Percentiles rank a stretch among this genome's conserved stretches.
phyloP scores from a whole-genome alignment of 352 stramenopile genomes.

The Lagenidium sp. region DNA sequence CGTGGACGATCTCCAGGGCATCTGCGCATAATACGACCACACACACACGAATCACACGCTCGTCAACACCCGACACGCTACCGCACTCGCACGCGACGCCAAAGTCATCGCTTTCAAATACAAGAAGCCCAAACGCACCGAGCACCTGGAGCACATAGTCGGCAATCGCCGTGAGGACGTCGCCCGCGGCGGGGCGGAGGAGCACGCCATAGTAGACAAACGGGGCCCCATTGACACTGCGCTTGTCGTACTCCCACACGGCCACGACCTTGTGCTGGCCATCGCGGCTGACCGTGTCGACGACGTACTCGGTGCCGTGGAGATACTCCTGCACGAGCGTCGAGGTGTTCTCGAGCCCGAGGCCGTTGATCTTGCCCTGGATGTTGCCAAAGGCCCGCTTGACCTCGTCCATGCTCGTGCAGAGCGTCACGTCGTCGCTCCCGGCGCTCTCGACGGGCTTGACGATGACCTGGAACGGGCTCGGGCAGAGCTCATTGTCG shows the following conservation, averaged over 20 bases:
- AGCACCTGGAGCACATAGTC: constrained; percentile 69
- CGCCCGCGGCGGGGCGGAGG: constrained; percentile 39
- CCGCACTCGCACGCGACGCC: neutral
- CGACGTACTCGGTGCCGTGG: constrained; percentile 91
- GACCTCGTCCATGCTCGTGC: constrained; percentile 85
- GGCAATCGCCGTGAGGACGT: constrained; percentile 32
- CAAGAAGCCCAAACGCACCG: too few species aligned
- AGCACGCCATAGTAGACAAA: constrained; percentile 94
- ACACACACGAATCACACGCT: neutral
- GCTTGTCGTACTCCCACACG: constrained; percentile 97
- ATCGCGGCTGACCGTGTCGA: constrained; percentile 93
- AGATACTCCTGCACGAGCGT: constrained; percentile 95
- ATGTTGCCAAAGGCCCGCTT: constrained; percentile 87
- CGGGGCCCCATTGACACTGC: constrained; percentile 83
- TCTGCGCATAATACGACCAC: constrained; percentile 21
- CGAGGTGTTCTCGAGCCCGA: constrained; percentile 80
- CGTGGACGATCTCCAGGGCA: constrained; percentile 74
- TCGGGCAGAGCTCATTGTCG: constrained; percentile 32
- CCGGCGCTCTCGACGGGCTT: constrained; percentile 93
- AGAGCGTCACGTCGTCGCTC: constrained; percentile 92
- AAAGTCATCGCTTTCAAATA: too few species aligned
- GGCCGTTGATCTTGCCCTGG: constrained; percentile 84
- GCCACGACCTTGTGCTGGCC: constrained; percentile 93
- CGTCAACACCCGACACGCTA: neutral
- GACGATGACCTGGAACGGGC: constrained; percentile 74